Conservation (phyloP, 352 stramenopile species). For the Elongisporangium prolatum region DNA sequence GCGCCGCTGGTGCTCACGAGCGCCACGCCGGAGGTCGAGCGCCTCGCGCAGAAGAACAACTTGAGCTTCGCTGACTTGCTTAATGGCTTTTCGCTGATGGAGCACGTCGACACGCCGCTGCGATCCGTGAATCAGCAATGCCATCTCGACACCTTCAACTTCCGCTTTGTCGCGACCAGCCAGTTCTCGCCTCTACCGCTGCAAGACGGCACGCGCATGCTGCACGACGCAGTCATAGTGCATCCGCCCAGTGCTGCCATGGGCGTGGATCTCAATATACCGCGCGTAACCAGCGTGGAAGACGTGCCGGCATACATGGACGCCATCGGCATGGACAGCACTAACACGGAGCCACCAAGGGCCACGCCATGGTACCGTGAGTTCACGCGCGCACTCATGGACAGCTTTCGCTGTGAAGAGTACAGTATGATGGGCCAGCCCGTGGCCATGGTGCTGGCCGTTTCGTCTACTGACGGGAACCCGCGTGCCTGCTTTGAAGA, state of each 20-base stretch:
- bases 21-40: conserved; percentile 69
- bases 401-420: conserved; percentile 82
- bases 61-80: conserved; percentile 69
- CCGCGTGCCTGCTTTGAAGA: conserved; percentile 73
- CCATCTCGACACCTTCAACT: conserved; percentile 61
- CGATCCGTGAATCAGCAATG: conserved; percentile 71
- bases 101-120: conserved; percentile 60
- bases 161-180: conserved; percentile 59
- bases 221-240: conserved; percentile 60
- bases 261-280: conserved; percentile 61
- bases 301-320: conserved; percentile 69
- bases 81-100: conserved; percentile 63
- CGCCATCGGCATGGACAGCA: conserved; percentile 36
- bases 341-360: conserved; percentile 26
- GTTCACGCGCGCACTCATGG: conserved; percentile 75
- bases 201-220: conserved; percentile 43
- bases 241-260: conserved; percentile 32
- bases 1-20: conserved; percentile 78
- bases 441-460: conserved; percentile 66
- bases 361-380: conserved; percentile 72
- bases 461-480: conserved; percentile 81
- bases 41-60: conserved; percentile 79
- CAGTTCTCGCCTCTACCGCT: conserved; percentile 47
- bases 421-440: conserved; percentile 73
- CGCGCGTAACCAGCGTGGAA: conserved; percentile 41